phyloP scores from a whole-genome alignment of 306 rosid species.

The Medicago lupulina region DNA sequence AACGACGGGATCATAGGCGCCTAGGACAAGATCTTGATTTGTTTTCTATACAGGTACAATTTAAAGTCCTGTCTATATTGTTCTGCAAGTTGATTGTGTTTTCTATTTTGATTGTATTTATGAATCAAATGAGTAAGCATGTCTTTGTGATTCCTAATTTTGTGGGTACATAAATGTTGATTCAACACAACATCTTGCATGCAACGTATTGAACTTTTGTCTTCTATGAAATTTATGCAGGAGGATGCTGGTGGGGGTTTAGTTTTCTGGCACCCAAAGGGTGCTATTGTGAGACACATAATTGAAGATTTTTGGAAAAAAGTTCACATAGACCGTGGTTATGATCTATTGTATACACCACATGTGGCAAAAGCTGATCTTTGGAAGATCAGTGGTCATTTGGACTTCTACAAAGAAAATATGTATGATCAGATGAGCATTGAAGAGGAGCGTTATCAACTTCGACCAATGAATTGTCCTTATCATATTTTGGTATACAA shows the following conservation, averaged over 20 bases:
- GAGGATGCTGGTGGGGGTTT: constrained; percentile 98
- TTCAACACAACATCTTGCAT: constrained; percentile 36
- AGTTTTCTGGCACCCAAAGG: constrained; percentile 99
- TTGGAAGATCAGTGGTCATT: constrained; percentile 98
- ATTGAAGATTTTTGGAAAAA: constrained; percentile 94
- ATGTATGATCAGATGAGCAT: constrained; percentile 95
- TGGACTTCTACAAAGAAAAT: constrained; percentile 88
- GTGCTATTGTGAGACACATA: constrained; percentile 87
- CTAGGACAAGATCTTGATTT: constrained; percentile 96
- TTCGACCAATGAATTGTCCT: constrained; percentile 99
- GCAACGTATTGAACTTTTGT: constrained; percentile 41
- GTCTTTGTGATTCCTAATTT: constrained; percentile 35
- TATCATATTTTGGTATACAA: constrained; percentile 91
- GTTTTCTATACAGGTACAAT: constrained; percentile 87
- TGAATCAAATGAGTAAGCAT: not conserved
- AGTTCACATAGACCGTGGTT: constrained; percentile 74
- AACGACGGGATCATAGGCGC: constrained; percentile 94
- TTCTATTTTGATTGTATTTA: constrained; percentile 30
- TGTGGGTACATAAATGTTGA: constrained; percentile 23
- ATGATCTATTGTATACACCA: constrained; percentile 91
- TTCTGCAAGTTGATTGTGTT: constrained; percentile 31
- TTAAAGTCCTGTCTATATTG: constrained; percentile 21
- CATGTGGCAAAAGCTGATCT: constrained; percentile 98
- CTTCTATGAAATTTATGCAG: constrained; percentile 55
- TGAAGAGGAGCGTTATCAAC: constrained; percentile 92